Percentiles rank a stretch among this genome's conserved stretches.
phyloP scores from a whole-genome alignment of 495 filamentous ascomycete genomes.

The Elasticomyces elasticus region DNA sequence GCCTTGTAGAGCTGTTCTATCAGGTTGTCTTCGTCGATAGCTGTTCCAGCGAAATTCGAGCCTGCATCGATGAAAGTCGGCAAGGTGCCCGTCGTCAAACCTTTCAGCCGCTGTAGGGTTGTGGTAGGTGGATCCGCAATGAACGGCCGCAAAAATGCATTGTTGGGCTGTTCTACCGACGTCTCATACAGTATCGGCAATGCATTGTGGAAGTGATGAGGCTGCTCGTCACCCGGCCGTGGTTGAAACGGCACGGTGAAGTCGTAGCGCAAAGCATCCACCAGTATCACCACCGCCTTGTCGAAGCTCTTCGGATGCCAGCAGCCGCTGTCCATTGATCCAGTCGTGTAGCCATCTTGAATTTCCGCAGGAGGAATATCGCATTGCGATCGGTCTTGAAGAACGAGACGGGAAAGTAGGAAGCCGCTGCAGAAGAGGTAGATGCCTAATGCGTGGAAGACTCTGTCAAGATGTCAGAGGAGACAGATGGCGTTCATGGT shows the following conservation, averaged over 20 bases:
- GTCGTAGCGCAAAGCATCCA: slow-evolving; percentile 92
- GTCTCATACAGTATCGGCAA: slow-evolving; percentile 78
- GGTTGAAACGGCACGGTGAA: slow-evolving; percentile 77
- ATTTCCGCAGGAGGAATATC: slow-evolving; percentile 54
- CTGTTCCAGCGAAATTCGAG: slow-evolving; percentile 88
- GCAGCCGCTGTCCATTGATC: slow-evolving; percentile 59
- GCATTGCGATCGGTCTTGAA: slow-evolving; percentile 82
- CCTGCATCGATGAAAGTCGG: slow-evolving; percentile 91
- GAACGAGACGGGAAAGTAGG: slow-evolving; percentile 80
- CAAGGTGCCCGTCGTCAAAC: slow-evolving; percentile 86
- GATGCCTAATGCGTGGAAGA: slow-evolving; percentile 70
- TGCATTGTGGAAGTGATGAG: slow-evolving; percentile 73
- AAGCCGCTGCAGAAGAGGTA: slow-evolving; percentile 96
- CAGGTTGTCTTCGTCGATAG: slow-evolving; percentile 96
- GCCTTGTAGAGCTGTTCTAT: slow-evolving; percentile 69
- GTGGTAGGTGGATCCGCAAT: slow-evolving; percentile 95
- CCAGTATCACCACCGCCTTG: slow-evolving; percentile 80
- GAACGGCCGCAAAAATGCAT: slow-evolving; percentile 86
- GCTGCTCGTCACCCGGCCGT: slow-evolving; percentile 37
- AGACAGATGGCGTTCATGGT: not conserved
- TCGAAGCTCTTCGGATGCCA: slow-evolving; percentile 93
- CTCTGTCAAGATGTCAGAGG: slow-evolving; percentile 33
- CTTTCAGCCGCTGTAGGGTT: slow-evolving; percentile 86
- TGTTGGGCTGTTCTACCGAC: slow-evolving; percentile 57
- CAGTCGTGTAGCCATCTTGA: slow-evolving; percentile 31